Conservation (phyloP, 2,329 filamentous ascomycete species). For the Aspergillus neoniger region DNA sequence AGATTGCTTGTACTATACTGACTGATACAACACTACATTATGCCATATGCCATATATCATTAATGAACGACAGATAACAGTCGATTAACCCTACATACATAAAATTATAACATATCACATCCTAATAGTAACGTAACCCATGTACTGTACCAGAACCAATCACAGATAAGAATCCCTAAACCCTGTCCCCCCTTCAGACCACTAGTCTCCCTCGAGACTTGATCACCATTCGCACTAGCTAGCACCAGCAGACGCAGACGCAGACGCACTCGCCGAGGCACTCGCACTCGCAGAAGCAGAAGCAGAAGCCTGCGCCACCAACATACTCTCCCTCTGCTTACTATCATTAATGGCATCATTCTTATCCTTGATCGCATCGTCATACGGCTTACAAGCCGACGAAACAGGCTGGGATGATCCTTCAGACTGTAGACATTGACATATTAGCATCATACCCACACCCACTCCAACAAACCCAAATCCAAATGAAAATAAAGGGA, state of each 20-base stretch:
- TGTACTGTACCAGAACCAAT: not conserved
- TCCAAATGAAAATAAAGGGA: not conserved
- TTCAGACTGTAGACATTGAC: no score
- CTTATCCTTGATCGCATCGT: conserved; percentile 25
- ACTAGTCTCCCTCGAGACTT: not conserved
- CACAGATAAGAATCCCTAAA: not conserved
- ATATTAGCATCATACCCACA: no score
- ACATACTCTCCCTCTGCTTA: not conserved
- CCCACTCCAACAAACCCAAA: no score
- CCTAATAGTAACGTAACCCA: not conserved
- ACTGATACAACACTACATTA: not conserved
- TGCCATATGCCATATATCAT: no score
- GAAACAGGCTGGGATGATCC: not conserved
- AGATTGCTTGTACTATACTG: not conserved
- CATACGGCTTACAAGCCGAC: conserved; percentile 21
- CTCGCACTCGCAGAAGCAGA: not conserved
- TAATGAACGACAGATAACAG: not conserved
- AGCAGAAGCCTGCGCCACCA: not conserved
- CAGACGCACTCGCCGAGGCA: not conserved
- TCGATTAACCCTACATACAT: not conserved
- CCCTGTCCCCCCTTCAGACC: no score
- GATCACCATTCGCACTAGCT: not conserved
- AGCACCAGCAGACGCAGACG: not conserved
- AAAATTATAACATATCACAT: not conserved
- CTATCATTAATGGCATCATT: conserved; percentile 17